Evolutionary conservation across 352 stramenopile genomes (phyloP).

Genomic region (Phytophthora quininea): DNA sequence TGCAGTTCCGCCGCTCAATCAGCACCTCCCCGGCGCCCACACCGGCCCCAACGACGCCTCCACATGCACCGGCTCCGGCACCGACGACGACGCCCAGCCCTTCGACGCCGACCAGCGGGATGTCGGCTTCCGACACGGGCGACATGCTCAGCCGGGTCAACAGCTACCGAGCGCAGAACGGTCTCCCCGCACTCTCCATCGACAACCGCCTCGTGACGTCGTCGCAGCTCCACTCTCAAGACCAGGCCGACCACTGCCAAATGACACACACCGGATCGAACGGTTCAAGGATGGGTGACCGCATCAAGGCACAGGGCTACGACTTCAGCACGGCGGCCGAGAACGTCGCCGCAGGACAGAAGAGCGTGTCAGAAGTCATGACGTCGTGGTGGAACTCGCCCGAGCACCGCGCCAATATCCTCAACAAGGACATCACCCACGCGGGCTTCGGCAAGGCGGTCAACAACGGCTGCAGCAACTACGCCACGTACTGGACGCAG

Average conservation of each 20-base stretch:
- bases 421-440: constrained; percentile 30
- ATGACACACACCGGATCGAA: constrained; percentile 50
- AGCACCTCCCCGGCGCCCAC: no score
- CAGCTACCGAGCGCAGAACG: constrained; percentile 38
- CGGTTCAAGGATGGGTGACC: constrained; percentile 31
- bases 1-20: no score
- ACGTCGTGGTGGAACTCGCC: constrained; percentile 55
- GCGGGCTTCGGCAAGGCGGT: constrained; percentile 27
- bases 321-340: constrained; percentile 46
- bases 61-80: no score
- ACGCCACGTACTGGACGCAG: constrained; percentile 55
- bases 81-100: no score
- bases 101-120: constrained; percentile 6
- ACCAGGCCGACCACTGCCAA: constrained; percentile 41
- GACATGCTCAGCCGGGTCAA: constrained; percentile 50
- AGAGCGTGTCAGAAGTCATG: constrained; percentile 45
- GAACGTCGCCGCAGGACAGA: constrained; percentile 53
- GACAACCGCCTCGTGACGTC: constrained; percentile 29
- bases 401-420: constrained; percentile 50
- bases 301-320: constrained; percentile 48
- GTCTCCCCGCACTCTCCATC: constrained; percentile 33
- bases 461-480: constrained; percentile 34
- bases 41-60: no score
- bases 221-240: constrained; percentile 26
- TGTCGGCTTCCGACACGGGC: constrained; percentile 21